Percentiles rank a stretch among this genome's conserved stretches.
Evolutionary conservation across 208 protist genomes (phyloP).

Genomic region (Histomonas meleagridis): DNA sequence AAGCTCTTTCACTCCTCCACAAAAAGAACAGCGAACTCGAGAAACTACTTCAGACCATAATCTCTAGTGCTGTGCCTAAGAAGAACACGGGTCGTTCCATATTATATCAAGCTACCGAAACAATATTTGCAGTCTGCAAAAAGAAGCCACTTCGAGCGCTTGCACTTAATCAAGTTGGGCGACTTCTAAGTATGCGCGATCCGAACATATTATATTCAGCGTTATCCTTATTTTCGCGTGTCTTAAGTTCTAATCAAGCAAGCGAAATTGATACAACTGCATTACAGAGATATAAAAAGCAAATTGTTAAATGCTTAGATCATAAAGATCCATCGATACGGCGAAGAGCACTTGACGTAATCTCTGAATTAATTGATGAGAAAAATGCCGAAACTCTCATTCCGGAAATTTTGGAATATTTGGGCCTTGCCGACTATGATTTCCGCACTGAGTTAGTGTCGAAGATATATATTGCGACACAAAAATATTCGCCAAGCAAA

Average conservation of each 20-base stretch:
- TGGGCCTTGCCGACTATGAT: not conserved
- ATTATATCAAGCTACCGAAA: not conserved
- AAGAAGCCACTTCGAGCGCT: not conserved
- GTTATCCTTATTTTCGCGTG: not conserved
- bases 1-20: not conserved
- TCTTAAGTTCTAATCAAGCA: not conserved
- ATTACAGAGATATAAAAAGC: not conserved
- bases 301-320: not conserved
- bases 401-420: not conserved
- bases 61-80: not conserved
- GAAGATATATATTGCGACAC: not conserved
- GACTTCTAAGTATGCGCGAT: not conserved
- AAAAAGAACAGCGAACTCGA: not conserved
- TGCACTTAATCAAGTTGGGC: not conserved
- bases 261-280: not conserved
- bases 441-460: not conserved
- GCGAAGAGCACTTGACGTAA: not conserved
- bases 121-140: not conserved
- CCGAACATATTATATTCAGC: not conserved
- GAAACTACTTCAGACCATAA: not conserved
- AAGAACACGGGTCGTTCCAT: not conserved
- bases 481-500: not conserved
- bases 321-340: not conserved
- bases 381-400: not conserved
- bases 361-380: not conserved